Conservation (phyloP, 2,329 filamentous ascomycete genomes). For the Acrocalymma vagum region DNA sequence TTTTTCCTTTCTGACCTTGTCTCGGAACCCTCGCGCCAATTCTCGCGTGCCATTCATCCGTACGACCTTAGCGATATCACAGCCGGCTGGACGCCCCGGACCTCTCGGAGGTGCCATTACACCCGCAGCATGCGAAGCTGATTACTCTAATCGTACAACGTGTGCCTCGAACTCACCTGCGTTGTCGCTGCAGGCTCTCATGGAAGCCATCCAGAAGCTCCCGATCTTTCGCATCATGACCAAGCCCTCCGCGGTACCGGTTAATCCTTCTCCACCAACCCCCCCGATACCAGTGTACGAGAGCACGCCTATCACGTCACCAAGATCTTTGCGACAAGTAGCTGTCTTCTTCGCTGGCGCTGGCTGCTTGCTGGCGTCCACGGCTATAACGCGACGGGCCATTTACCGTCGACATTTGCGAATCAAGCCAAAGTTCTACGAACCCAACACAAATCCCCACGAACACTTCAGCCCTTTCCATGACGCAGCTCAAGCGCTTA, state of each 20-base stretch:
- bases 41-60: too few relatives aligned
- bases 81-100: background rate
- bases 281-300: conserved; percentile 30
- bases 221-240: conserved; percentile 31
- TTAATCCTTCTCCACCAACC: conserved; percentile 23
- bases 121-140: conserved; percentile 27
- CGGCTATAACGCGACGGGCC: conserved; percentile 70
- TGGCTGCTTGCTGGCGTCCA: conserved; percentile 76
- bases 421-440: conserved; percentile 75
- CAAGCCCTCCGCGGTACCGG: conserved; percentile 26
- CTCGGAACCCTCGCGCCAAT: conserved; percentile 1
- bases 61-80: conserved; percentile 2
- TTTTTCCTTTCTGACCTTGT: background rate
- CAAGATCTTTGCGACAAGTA: conserved; percentile 68
- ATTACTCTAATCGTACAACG: conserved; percentile 22
- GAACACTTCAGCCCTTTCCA: conserved; percentile 68
- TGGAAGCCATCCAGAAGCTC: conserved; percentile 32
- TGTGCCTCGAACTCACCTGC: conserved; percentile 19
- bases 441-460: conserved; percentile 61
- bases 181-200: conserved; percentile 12
- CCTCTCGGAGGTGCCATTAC: conserved; percentile 25
- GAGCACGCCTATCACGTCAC: conserved; percentile 49
- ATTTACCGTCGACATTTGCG: conserved; percentile 69
- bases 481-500: conserved; percentile 84
- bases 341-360: conserved; percentile 78